phyloP scores from a whole-genome alignment of 176 grass and related monocot genomes.

The Lolium multiflorum region DNA sequence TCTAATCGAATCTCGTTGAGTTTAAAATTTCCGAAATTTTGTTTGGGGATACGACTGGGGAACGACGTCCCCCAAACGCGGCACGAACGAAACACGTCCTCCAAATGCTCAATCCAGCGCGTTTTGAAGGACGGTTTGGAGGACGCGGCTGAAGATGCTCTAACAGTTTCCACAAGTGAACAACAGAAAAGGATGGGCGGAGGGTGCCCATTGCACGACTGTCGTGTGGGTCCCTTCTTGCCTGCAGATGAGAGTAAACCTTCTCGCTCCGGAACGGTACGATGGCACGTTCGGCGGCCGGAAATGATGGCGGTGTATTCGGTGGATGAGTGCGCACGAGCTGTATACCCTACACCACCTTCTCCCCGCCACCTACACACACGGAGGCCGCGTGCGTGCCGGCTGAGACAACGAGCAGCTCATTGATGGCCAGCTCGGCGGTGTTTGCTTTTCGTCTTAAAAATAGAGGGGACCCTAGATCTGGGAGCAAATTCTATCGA shows the following conservation, averaged over 20 bases:
- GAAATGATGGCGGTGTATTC: slow-evolving; percentile 40
- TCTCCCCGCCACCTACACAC: background rate
- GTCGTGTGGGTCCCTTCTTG: background rate
- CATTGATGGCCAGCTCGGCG: slow-evolving; percentile 34
- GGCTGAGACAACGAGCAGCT: slow-evolving; percentile 19
- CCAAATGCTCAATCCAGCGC: too few relatives aligned
- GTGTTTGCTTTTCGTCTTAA: slow-evolving; percentile 28
- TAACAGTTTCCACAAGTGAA: background rate
- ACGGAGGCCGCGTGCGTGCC: background rate
- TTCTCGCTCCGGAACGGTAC: background rate
- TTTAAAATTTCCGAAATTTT: too few relatives aligned
- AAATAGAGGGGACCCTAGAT: background rate
- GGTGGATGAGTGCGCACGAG: slow-evolving; percentile 13
- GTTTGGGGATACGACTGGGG: too few relatives aligned
- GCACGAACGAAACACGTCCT: too few relatives aligned
- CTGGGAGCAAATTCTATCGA: background rate
- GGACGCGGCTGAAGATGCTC: too few relatives aligned
- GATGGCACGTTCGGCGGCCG: slow-evolving; percentile 39
- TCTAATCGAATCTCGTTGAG: too few relatives aligned
- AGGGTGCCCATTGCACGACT: background rate
- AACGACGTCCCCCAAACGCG: too few relatives aligned
- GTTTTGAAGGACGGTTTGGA: too few relatives aligned
- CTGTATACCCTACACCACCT: background rate
- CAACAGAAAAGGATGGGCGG: background rate
- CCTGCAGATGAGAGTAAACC: background rate